These are phyloP conservation scores for Phaeosphaeria sp. DNA, from an alignment of 2,329 filamentous ascomycete species.

Conservation along the genomic window DNA sequence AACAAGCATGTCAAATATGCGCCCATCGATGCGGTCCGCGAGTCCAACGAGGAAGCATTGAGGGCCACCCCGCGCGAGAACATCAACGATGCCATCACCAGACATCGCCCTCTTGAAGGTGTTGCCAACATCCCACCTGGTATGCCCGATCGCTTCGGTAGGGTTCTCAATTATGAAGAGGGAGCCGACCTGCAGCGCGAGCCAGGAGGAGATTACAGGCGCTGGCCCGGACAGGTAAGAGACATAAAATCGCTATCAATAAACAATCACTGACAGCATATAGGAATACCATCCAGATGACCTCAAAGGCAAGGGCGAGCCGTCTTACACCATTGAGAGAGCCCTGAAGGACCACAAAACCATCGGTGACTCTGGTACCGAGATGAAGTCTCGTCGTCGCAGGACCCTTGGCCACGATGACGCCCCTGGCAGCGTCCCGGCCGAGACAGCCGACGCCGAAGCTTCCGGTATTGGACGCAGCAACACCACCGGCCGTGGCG, in stretches of 20 bases:
- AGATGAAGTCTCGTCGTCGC: constrained; percentile 50
- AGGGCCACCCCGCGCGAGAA: constrained; percentile 81
- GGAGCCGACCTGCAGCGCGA: constrained; percentile 87
- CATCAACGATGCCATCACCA: constrained; percentile 73
- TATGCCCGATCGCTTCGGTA: constrained; percentile 69
- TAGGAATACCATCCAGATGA: constrained; percentile 74
- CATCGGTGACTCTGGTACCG: constrained; percentile 49
- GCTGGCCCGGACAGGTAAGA: constrained; percentile 76
- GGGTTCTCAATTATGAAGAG: constrained; percentile 79
- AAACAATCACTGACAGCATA: constrained; percentile 9
- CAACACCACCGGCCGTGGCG: constrained; percentile 46
- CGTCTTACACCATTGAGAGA: constrained; percentile 73
- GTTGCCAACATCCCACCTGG: constrained; percentile 79
- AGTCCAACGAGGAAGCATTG: constrained; percentile 77
- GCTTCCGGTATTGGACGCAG: constrained; percentile 36
- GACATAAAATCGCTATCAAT: not conserved
- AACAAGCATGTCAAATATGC: constrained; percentile 70
- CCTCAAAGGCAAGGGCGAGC: constrained; percentile 82
- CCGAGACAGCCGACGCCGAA: constrained; percentile 39
- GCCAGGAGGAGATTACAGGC: constrained; percentile 78
- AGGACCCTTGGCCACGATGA: constrained; percentile 45
- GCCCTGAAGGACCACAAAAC: constrained; percentile 67
- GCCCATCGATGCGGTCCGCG: constrained; percentile 77
- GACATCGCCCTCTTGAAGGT: constrained; percentile 81
- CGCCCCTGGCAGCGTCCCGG: constrained; percentile 23